Conservation (phyloP, 2,329 filamentous ascomycete species). For the Ophiostoma australiae region DNA sequence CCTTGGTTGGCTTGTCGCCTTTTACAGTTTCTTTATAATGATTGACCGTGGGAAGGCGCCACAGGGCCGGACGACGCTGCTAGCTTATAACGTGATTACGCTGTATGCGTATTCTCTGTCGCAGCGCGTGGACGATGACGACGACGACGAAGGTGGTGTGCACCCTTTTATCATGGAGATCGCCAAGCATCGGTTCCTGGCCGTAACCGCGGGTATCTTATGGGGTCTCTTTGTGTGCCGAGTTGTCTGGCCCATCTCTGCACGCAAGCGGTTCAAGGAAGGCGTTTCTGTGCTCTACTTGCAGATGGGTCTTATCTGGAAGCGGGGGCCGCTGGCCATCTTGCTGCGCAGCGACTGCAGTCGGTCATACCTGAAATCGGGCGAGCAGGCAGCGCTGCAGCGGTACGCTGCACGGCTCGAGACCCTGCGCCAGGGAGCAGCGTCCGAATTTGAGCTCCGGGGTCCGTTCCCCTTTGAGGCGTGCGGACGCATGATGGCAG, state of each 20-base stretch:
- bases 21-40: conserved; percentile 86
- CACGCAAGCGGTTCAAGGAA: conserved; percentile 79
- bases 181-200: conserved; percentile 76
- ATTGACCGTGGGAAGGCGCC: conserved; percentile 78
- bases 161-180: conserved; percentile 85
- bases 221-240: conserved; percentile 92
- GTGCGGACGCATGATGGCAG: conserved; percentile 69
- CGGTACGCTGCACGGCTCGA: conserved; percentile 73
- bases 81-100: conserved; percentile 93
- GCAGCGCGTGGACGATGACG: conserved; percentile 70
- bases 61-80: conserved; percentile 85
- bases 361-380: conserved; percentile 74
- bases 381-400: conserved; percentile 82
- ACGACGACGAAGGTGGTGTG: conserved; percentile 82
- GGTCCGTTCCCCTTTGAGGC: conserved; percentile 76
- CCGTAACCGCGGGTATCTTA: conserved; percentile 78
- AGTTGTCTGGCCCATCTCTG: conserved; percentile 89
- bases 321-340: conserved; percentile 77
- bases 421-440: conserved; percentile 64
- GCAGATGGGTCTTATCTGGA: conserved; percentile 94
- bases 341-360: conserved; percentile 57
- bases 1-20: conserved; percentile 73
- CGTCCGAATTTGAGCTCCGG: conserved; percentile 81
- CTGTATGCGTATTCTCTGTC: conserved; percentile 90
- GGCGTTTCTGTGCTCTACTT: conserved; percentile 88